Evolutionary conservation across 208 protist genomes (phyloP).

Genomic region (Leptomonas seymouri): DNA sequence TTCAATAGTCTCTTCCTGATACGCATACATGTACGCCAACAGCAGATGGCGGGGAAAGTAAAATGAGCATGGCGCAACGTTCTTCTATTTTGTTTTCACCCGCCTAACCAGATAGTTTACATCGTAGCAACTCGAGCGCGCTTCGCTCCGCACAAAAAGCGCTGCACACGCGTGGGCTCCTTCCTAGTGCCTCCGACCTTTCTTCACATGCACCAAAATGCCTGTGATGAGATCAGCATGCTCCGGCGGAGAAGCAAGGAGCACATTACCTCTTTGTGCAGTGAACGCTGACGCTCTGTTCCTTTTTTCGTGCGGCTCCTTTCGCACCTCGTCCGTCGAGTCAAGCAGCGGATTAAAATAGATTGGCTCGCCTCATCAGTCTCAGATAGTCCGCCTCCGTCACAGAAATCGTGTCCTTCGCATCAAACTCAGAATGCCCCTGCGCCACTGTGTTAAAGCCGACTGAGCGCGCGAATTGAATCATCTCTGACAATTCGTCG

Average conservation of each 20-base stretch:
- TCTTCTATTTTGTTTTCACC: too few species aligned
- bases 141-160: too few species aligned
- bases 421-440: slow-evolving; percentile 58
- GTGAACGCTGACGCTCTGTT: too few species aligned
- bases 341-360: slow-evolving; percentile 43
- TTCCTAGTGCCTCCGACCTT: too few species aligned
- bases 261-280: too few species aligned
- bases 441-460: slow-evolving; percentile 25
- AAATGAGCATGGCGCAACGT: too few species aligned
- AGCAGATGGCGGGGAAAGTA: not conserved
- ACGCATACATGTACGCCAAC: not conserved
- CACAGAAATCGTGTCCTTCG: slow-evolving; percentile 73
- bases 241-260: too few species aligned
- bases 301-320: too few species aligned
- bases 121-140: not conserved
- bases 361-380: slow-evolving; percentile 96
- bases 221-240: too few species aligned
- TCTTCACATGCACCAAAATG: too few species aligned
- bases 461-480: slow-evolving; percentile 92
- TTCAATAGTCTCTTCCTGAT: not conserved
- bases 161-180: too few species aligned
- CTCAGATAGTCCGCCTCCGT: slow-evolving; percentile 94
- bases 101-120: not conserved
- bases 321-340: too few species aligned
- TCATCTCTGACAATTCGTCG: slow-evolving; percentile 97